Evolutionary conservation across 1,284 basidiomycete species (phyloP).

Genomic region (Pseudozyma sp.): DNA sequence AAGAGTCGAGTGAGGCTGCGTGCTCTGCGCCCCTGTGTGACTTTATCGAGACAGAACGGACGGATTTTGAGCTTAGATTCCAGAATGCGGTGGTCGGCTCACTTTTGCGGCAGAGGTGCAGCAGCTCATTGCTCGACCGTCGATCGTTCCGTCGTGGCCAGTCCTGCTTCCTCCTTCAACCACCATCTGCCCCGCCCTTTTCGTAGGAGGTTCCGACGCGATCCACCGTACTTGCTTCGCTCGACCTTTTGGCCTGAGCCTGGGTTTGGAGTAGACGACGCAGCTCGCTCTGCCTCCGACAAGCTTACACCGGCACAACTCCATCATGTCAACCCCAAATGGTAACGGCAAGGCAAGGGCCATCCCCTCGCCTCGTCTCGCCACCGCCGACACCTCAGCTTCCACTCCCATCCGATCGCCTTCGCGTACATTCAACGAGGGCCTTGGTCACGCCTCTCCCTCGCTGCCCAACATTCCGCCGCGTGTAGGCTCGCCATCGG

Average conservation of each 20-base stretch:
- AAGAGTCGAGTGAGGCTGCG: not conserved
- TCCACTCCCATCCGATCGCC: conserved; percentile 43
- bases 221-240: too few relatives aligned
- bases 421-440: conserved; percentile 31
- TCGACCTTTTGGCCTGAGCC: too few relatives aligned
- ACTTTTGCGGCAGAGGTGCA: not conserved
- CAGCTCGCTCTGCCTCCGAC: too few relatives aligned
- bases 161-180: too few relatives aligned
- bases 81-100: not conserved
- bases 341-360: conserved; percentile 41
- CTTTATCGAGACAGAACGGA: too few relatives aligned
- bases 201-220: too few relatives aligned
- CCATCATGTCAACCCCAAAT: conserved; percentile 38
- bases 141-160: too few relatives aligned
- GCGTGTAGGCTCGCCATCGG: conserved; percentile 48
- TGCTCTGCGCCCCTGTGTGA: not conserved
- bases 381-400: conserved; percentile 5
- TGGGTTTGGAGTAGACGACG: too few relatives aligned
- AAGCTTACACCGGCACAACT: not conserved
- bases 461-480: conserved; percentile 56
- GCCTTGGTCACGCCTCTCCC: conserved; percentile 34
- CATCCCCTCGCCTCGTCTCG: conserved; percentile 17
- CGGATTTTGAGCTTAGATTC: too few relatives aligned
- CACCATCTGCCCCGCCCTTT: too few relatives aligned
- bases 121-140: too few relatives aligned